Base-by-base conservation (phyloP, 805 yeast species). In the Myxozyma neotropica region DNA sequence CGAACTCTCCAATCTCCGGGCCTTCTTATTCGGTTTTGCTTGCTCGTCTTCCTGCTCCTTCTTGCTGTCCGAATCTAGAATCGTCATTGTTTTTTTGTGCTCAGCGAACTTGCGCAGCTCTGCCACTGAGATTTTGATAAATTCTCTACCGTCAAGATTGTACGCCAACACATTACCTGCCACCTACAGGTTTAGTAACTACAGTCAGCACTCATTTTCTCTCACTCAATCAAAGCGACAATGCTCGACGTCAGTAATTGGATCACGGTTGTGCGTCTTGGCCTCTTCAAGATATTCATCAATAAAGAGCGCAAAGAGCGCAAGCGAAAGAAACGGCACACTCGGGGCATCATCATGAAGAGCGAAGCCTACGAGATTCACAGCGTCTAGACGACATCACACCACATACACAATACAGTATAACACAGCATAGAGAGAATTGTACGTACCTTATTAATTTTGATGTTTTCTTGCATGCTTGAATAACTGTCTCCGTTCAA, bases 401-500 rank as follows among this genome's bases (percentile, higher is more conserved):
- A 4, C 21, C 21, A n/a, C 23, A 38, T 8, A 38, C 43, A 38
- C 43, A 38, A 15, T 19, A 35, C 38, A 35, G 38, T 35, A 35
- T 3, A 4, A 13, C 12, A 35, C n/a, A 35, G 5, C n/a, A n/a
- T n/a, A n/a, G 31, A 42, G 19, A 26, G 13, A 15, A 17, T 29
- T 42, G 24, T 40, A 33, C 45, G 47, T 8, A 85, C 88, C 67
- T 87, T 84, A 73, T 94, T 94, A 27, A 77, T 69, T 1, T 64
- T 68, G 51, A 89, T 82, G 68, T 94, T 94, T 31, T 80, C 80
- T 39, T 75, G 72, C 75, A 94, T 79, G 69, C 88, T 87, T 65
- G 83, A 82, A 73, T 76, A 88, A 59, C 96, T 86, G 60, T 87
- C 88, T 0, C 97, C 98, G 70, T 94, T 94, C 71, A 94, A 78